These are phyloP conservation scores for Hamamelis virginiana DNA, from an alignment of 164 flowering plant genomes.

Conservation along the genomic window DNA sequence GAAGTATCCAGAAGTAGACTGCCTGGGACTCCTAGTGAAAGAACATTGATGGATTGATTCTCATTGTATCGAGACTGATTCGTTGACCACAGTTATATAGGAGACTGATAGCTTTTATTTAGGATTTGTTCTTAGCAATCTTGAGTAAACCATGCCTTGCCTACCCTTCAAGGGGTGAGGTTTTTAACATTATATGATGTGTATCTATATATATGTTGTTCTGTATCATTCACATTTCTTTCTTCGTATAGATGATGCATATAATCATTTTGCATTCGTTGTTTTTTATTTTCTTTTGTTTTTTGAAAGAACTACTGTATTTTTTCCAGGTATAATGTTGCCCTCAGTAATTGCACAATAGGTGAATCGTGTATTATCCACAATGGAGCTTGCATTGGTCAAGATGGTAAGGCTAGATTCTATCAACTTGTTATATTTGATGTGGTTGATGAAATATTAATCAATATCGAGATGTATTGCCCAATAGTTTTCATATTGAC, in stretches of 20 bases:
- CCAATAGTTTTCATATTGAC: no score
- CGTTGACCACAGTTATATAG: background rate
- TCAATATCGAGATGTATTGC: no score
- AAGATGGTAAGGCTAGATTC: slow-evolving; percentile 65
- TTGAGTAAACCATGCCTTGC: background rate
- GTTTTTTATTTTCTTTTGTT: background rate
- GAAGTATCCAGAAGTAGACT: background rate
- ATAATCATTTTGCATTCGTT: background rate
- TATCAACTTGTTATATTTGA: slow-evolving; percentile 5
- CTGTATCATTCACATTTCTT: background rate
- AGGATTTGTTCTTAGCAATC: background rate
- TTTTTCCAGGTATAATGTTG: slow-evolving; percentile 74
- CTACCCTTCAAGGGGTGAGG: background rate
- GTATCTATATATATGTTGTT: background rate
- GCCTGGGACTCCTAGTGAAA: background rate
- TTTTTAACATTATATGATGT: background rate
- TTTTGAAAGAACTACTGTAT: background rate
- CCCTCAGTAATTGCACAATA: slow-evolving; percentile 65
- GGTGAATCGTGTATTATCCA: slow-evolving; percentile 81
- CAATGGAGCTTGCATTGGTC: slow-evolving; percentile 85
- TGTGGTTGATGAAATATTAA: background rate
- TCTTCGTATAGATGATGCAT: background rate
- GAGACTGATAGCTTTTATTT: background rate
- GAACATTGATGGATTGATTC: background rate
- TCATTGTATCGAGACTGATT: no score